Evolutionary conservation across 257 asterid genomes (phyloP), one percentile per base, ranked within the genome.

Genomic region (Solanum lycopersicoides): DNA sequence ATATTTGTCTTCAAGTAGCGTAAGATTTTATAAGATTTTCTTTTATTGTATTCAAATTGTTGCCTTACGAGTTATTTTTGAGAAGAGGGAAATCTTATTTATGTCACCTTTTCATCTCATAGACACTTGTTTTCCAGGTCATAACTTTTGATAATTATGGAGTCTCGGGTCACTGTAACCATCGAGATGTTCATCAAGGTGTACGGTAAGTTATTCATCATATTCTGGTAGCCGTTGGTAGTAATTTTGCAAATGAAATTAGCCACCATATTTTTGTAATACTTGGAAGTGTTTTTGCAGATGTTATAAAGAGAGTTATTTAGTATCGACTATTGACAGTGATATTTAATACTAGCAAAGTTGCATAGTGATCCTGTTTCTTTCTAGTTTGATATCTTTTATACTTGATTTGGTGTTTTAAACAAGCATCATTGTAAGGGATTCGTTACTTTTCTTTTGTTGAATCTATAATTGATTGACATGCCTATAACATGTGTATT

Each of bases 121-220:
- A 50, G 12, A 47, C 60, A 86, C 32, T 73, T 85, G 47, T 37
- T 87, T 85, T 85, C 65, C 93, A 97, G 99, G 91, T 97, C 60
- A 89, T 97, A 89, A 93, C 96, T 37, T 97, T 97, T 89, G 99
- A 97, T 88, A 88, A 88, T 86, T 92, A 92, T 88, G 98, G 99
- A 66, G 93, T 95, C 88, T 97, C 99, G 71, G 99, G 99, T 83
- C 99, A 97, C 90, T 95, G 99, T 89, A 94, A 94, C 87, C 97
- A 94, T 88, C 56, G 92, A 39, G 95, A 94, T 77, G 93, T 94
- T 77, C 88, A 90, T 88, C 94, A 72, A 87, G 99, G 98, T 68
- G 99, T 97, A 68, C 89, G 95, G 99, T 93, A 86, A 89, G 94
- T 88, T 35, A 86, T 83, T 83, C 80, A 45, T 35, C 44, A 74